A percentile compares a stretch with the other conserved stretches of the same genome.
These are phyloP conservation scores for Torrubiellomyces zombiae DNA, from an alignment of 2,329 filamentous ascomycete genomes.

Conservation along the genomic window DNA sequence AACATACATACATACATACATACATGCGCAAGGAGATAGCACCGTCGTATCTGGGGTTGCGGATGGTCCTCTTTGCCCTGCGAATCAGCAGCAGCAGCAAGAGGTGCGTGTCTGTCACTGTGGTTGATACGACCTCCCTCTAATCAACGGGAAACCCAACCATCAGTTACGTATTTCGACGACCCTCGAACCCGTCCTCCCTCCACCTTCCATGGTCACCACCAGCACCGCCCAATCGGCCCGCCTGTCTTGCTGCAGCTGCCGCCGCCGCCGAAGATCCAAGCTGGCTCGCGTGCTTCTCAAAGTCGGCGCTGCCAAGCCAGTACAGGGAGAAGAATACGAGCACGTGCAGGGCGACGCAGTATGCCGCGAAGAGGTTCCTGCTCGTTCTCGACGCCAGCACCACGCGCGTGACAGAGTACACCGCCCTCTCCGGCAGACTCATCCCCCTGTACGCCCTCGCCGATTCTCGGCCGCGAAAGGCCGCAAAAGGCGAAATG, in stretches of 20 bases:
- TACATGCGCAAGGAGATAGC: too few species aligned
- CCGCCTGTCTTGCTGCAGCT: constrained; percentile 26
- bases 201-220: constrained; percentile 41
- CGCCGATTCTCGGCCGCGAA: constrained; percentile 81
- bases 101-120: too few species aligned
- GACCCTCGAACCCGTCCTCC: constrained; percentile 39
- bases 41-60: too few species aligned
- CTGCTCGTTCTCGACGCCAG: constrained; percentile 78
- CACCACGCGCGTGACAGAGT: constrained; percentile 80
- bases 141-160: too few species aligned
- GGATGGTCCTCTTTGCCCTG: too few species aligned
- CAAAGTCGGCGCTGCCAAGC: constrained; percentile 53
- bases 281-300: constrained; percentile 40
- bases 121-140: too few species aligned
- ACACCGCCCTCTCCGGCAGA: constrained; percentile 75
- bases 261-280: constrained; percentile 29
- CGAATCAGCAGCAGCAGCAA: too few species aligned
- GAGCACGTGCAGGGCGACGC: constrained; percentile 71
- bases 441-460: constrained; percentile 88
- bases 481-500: constrained; percentile 88
- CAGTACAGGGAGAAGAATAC: constrained; percentile 80
- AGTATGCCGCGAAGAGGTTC: constrained; percentile 88
- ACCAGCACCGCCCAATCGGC: constrained; percentile 13
- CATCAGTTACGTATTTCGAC: too few species aligned
- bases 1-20: too few species aligned